Percentiles rank a stretch among this genome's conserved stretches.
phyloP scores from a whole-genome alignment of 2,329 filamentous ascomycete genomes.

The Coleophoma cylindrospora region DNA sequence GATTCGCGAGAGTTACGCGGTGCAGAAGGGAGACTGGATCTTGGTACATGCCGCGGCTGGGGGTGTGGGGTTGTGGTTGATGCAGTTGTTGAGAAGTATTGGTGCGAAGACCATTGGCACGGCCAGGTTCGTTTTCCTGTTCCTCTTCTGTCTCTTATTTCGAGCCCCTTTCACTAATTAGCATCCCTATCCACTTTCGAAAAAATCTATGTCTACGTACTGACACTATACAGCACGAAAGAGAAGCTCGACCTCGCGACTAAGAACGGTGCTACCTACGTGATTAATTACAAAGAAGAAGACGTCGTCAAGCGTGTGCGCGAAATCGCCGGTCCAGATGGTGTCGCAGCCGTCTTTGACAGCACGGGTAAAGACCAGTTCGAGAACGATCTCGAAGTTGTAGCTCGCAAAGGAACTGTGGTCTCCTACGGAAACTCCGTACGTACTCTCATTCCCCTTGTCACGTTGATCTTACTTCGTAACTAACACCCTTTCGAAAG shows the following conservation, averaged over 20 bases:
- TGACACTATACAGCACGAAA: constrained; percentile 36
- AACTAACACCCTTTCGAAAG: constrained; percentile 19
- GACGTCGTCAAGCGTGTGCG: constrained; percentile 54
- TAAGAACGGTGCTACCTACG: constrained; percentile 64
- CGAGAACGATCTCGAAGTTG: constrained; percentile 67
- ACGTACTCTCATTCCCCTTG: constrained; percentile 28
- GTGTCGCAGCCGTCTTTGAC: constrained; percentile 77
- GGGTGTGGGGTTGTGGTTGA: constrained; percentile 71
- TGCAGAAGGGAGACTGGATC: constrained; percentile 73
- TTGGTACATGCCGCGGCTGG: constrained; percentile 84
- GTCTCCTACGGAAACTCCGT: constrained; percentile 77
- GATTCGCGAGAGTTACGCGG: constrained; percentile 65
- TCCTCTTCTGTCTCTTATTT: background rate
- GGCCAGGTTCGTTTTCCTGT: constrained; percentile 37
- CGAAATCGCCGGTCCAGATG: constrained; percentile 67
- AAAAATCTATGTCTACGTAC: background rate
- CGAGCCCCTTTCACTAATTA: background rate
- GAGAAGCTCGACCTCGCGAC: constrained; percentile 70
- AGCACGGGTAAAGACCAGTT: constrained; percentile 83
- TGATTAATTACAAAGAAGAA: constrained; percentile 64
- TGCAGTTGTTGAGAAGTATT: constrained; percentile 66
- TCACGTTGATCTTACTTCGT: too few species aligned
- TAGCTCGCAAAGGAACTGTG: constrained; percentile 73
- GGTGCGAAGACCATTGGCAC: constrained; percentile 79
- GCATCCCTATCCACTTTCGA: background rate